A percentile compares a stretch with the other conserved stretches of the same genome.
phyloP scores from a whole-genome alignment of 164 flowering plant genomes.

The Kalanchoe fedtschenkoi region DNA sequence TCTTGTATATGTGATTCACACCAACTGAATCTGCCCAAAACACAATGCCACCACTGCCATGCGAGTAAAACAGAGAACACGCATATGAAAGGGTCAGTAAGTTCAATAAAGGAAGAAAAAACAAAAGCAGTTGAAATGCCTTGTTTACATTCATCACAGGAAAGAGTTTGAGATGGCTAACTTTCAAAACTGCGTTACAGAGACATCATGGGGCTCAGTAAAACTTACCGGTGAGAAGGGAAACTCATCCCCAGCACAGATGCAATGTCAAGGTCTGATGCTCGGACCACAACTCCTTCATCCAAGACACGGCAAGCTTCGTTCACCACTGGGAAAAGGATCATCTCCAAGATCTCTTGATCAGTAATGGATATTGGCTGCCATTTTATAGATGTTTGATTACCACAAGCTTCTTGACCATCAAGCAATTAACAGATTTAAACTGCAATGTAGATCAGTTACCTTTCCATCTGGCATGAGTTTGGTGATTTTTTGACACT shows the following conservation, averaged over 20 bases:
- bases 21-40: constrained; percentile 91
- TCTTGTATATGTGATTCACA: constrained; percentile 37
- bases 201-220: background rate
- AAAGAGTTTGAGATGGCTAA: background rate
- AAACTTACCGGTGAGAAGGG: constrained; percentile 78
- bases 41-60: constrained; percentile 87
- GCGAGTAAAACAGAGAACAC: background rate
- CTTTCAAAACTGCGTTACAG: background rate
- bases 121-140: background rate
- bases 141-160: background rate
- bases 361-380: constrained; percentile 75
- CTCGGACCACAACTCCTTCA: constrained; percentile 66
- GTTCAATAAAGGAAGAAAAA: background rate
- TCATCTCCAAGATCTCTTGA: constrained; percentile 85
- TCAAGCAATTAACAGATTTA: background rate
- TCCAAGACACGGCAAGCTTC: constrained; percentile 91
- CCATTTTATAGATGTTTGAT: constrained; percentile 2
- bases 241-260: constrained; percentile 97
- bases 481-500: constrained; percentile 50
- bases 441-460: background rate
- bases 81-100: background rate
- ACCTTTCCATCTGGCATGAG: constrained; percentile 93
- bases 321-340: constrained; percentile 90
- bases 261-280: constrained; percentile 89
- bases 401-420: background rate